Evolutionary conservation across 371 early-diverging fungal genomes (phyloP).

Genomic region (Smittium culicis): DNA sequence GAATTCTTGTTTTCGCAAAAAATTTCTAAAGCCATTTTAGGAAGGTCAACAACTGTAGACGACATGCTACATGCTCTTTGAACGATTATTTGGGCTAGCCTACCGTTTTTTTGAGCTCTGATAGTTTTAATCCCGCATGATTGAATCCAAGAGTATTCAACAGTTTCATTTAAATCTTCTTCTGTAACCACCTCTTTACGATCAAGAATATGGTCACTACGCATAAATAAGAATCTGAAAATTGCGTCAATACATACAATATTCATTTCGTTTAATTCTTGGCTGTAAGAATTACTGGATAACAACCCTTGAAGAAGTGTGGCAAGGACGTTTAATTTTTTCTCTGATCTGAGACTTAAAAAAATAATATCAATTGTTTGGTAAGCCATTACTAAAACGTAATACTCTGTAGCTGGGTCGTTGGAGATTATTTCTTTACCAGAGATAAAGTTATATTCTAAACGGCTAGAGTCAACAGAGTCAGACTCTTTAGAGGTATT

Average conservation of each 20-base stretch:
- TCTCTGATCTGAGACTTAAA: conserved; percentile 40
- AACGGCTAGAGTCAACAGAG: background rate
- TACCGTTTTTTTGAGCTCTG: conserved; percentile 42
- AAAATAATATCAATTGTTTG: conserved; percentile 83
- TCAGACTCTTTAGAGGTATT: background rate
- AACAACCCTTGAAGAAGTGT: conserved; percentile 23
- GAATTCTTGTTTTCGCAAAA: conserved; percentile 27
- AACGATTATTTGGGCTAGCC: conserved; percentile 65
- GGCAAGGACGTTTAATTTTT: conserved; percentile 19
- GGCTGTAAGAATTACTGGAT: conserved; percentile 21
- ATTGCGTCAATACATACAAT: conserved; percentile 86
- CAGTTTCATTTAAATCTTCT: conserved; percentile 32
- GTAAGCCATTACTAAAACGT: conserved; percentile 76
- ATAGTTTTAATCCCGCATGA: conserved; percentile 73
- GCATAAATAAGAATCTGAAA: conserved; percentile 54
- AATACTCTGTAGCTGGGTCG: conserved; percentile 45
- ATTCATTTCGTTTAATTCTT: conserved; percentile 25
- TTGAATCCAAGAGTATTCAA: conserved; percentile 60
- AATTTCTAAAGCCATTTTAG: conserved; percentile 31
- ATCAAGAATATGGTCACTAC: conserved; percentile 13
- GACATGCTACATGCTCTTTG: conserved; percentile 72
- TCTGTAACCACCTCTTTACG: conserved; percentile 13
- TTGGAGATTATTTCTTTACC: conserved; percentile 2
- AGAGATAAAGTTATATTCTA: background rate
- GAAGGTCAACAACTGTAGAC: conserved; percentile 54